A percentile compares a stretch with the other conserved stretches of the same genome.
These are phyloP conservation scores for Lanmaoa rubissima DNA, from an alignment of 768 basidiomycete genomes.

Conservation along the genomic window DNA sequence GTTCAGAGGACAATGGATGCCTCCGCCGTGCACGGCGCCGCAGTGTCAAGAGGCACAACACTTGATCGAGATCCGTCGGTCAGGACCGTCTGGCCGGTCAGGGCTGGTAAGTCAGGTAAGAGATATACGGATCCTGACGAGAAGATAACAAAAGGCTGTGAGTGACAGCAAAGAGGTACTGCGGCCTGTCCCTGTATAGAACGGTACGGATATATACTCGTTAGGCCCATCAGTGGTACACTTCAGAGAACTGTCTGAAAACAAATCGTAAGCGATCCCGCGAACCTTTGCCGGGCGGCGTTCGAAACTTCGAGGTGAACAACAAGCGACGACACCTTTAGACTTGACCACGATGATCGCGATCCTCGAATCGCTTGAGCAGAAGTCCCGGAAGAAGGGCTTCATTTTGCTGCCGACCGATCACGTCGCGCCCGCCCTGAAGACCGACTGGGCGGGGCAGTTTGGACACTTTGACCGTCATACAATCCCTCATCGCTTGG, in stretches of 20 bases:
- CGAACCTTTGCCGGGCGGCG: conserved; percentile 31
- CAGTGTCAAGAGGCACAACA: conserved; percentile 9
- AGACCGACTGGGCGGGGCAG: not conserved
- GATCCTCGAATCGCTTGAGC: conserved; percentile 31
- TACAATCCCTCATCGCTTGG: not conserved
- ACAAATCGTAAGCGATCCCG: conserved; percentile 28
- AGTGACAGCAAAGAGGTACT: not conserved
- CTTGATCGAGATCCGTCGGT: conserved; percentile 8
- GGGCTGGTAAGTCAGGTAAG: not conserved
- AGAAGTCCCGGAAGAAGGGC: conserved; percentile 14
- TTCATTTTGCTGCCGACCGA: conserved; percentile 28
- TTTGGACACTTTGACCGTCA: not conserved
- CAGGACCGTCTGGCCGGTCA: not conserved
- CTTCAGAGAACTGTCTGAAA: not conserved
- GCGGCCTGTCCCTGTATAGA: not conserved
- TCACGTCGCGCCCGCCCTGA: conserved; percentile 7
- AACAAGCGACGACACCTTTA: conserved; percentile 31
- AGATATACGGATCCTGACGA: conserved; percentile 1
- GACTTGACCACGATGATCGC: conserved; percentile 25
- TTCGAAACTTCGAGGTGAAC: conserved; percentile 12
- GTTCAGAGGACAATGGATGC: not conserved
- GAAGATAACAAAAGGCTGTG: not conserved
- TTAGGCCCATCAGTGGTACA: not conserved
- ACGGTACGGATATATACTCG: not conserved
- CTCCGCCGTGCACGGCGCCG: conserved; percentile 12